Base-by-base conservation (phyloP, 2,329 filamentous ascomycete genomes). In the Juglanconis oblonga region DNA sequence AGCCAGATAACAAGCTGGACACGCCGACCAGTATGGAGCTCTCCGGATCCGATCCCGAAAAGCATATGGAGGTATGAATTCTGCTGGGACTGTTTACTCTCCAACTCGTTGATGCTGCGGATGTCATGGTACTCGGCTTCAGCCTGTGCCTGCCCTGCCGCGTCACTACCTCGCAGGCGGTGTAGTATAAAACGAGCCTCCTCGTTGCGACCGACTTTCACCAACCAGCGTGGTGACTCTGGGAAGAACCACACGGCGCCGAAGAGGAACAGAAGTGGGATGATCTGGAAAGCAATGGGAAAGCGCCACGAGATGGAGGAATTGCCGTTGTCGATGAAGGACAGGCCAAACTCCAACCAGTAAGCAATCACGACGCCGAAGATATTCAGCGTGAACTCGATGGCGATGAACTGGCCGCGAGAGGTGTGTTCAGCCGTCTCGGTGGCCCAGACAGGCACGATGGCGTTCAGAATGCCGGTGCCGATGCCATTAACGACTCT, bases 1-100 rank as follows among this genome's bases (percentile, higher is more conserved):
- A 90, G 77, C 87, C 87, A 90, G 40, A 91, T 79, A 3, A 88
- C 87, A 1, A 91, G 79, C 66, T 90, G 87, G 0, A 90, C 86
- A 5, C 88, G 83, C 1, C 88, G 79, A 0, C 82, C 88, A 0
- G 84, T 87, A 64, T 90, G 87, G 8, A 90, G 71, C 55, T 88
- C 84, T 0, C 81, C 87, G 0, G 85, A 87, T 3, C 85, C 85
- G 57, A 84, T 81, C 2, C 86, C 87, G 55, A 88, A 86, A 1
- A 91, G 73, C 87, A 91, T 90, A 52, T 83, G 76, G 3, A 82
- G 67, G 65, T 90, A 90, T 0, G 81, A 85, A 52, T 83, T 83
- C 31, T 80, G 77, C 11, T 77, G 75, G 3, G 81, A 77, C 55
- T 83, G 81, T 66, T 88, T 84, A 0, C 83, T 76, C 71, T 92